Conservation (phyloP, 768 basidiomycete genomes). For the Tylopilus sp. region DNA sequence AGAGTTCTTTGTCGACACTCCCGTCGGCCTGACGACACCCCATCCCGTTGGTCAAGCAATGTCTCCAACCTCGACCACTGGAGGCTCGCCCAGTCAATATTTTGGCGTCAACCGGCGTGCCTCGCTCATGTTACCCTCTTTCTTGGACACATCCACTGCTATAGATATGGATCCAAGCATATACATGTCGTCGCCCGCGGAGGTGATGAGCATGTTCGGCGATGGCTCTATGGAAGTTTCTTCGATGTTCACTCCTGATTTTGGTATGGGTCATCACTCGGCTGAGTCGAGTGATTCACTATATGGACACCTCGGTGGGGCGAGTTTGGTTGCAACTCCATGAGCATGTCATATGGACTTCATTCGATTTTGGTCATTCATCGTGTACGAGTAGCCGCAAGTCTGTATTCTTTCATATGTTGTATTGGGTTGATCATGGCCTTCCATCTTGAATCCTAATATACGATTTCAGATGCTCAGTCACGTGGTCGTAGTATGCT, state of each 20-base stretch:
- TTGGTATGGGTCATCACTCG: conserved; percentile 25
- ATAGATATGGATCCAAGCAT: conserved; percentile 50
- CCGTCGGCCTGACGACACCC: conserved; percentile 20
- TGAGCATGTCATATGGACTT: conserved; percentile 8
- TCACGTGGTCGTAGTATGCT: conserved; percentile 9
- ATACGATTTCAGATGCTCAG: background rate
- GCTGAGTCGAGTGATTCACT: conserved; percentile 26
- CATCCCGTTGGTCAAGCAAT: conserved; percentile 23
- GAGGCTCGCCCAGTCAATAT: conserved; percentile 20
- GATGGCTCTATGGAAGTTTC: conserved; percentile 38
- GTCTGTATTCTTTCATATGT: conserved; percentile 1
- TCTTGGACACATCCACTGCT: conserved; percentile 26
- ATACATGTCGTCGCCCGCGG: conserved; percentile 53
- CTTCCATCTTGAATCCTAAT: background rate
- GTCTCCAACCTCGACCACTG: conserved; percentile 18
- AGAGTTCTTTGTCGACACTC: conserved; percentile 59
- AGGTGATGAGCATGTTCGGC: conserved; percentile 61
- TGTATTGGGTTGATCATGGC: conserved; percentile 8
- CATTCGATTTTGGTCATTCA: conserved; percentile 4
- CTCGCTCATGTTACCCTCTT: conserved; percentile 25
- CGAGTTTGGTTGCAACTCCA: conserved; percentile 26
- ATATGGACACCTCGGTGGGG: conserved; percentile 26
- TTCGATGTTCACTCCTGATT: conserved; percentile 32
- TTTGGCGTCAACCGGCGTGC: conserved; percentile 20
- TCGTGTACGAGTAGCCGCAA: conserved; percentile 16